These are phyloP conservation scores for Skeletonema marinoi DNA, from an alignment of 108 stramenopile species.

Conservation along the genomic window DNA sequence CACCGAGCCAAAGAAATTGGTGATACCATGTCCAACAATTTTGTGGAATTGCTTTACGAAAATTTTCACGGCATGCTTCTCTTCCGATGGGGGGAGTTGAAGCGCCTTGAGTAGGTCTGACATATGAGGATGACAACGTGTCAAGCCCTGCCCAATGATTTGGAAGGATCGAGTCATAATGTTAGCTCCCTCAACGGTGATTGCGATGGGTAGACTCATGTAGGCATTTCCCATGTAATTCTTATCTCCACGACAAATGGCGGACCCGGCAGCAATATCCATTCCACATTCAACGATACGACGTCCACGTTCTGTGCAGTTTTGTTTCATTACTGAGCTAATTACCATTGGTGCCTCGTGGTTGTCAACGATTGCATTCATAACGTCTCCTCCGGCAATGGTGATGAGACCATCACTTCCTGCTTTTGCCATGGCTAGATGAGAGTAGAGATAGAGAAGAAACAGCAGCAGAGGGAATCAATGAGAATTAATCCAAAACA, in stretches of 20 bases:
- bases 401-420: constrained; percentile 92
- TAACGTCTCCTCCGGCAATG: constrained; percentile 91
- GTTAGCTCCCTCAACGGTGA: constrained; percentile 98
- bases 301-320: constrained; percentile 95
- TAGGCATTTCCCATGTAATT: constrained; percentile 95
- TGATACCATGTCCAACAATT: constrained; percentile 88
- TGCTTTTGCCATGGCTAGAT: constrained; percentile 80
- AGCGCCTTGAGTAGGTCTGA: constrained; percentile 89
- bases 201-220: constrained; percentile 97
- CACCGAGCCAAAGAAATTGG: constrained; percentile 83
- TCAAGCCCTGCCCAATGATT: constrained; percentile 98
- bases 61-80: constrained; percentile 78
- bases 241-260: constrained; percentile 94
- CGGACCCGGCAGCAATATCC: constrained; percentile 97
- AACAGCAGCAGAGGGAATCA: background rate
- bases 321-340: constrained; percentile 98
- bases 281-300: constrained; percentile 95
- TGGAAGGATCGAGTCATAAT: constrained; percentile 98
- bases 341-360: constrained; percentile 99
- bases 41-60: constrained; percentile 92
- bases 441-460: too few relatives aligned
- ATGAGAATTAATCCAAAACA: background rate
- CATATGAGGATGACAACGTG: constrained; percentile 97
- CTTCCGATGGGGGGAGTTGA: constrained; percentile 86
- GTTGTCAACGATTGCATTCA: constrained; percentile 98